Base-by-base conservation (phyloP, 805 yeast genomes). In the Barnettozyma californica region DNA sequence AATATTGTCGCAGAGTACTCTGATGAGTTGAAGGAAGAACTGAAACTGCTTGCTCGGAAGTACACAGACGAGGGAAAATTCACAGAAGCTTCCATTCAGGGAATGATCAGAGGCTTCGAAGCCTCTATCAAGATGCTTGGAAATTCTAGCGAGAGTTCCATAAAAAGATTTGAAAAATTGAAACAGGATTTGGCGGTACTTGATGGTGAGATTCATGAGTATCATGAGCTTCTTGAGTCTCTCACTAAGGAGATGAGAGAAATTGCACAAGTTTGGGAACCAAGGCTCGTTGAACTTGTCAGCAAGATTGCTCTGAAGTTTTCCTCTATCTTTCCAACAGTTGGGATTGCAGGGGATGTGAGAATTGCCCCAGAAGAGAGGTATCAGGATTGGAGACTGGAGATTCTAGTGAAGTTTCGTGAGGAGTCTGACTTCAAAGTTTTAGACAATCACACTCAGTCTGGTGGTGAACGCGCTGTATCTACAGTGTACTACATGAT, bases 381-480 rank as follows among this genome's bases (percentile, higher is more conserved):
- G 2, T 88, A 69, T 60, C 69, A 75, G 18, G 83, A 88, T 44
- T 94, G 99, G 99, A 78, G 80, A 57, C 68, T 94, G 44, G 86
- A 87, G 51, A 87, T 95, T 40, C 63, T 81, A 64, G 98, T 94
- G 9, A 82, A 88, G 53, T 94, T 94, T 64, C 76, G 99, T 60
- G 89, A 85, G 54, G 78, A 75, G 43, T 81, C 90, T 14, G 81
- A 75, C n/a, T 64, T 86, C 50, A 81, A 82, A 53, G 77, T 78
- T 18, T 72, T 94, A 43, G 91, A 88, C 59, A 80, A 88, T n/a
- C 89, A 85, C 49, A 80, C 92, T 3, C 99, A 94, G 64, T 88
- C 97, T 1, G 99, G 99, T 48, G 99, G 99, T 44, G 99, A 94
- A 66, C 79, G 96, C 60, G 95, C 98, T 1, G 96, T 94, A 0